phyloP scores from a whole-genome alignment of 768 basidiomycete species.

The Fibroporia radiculosa region DNA sequence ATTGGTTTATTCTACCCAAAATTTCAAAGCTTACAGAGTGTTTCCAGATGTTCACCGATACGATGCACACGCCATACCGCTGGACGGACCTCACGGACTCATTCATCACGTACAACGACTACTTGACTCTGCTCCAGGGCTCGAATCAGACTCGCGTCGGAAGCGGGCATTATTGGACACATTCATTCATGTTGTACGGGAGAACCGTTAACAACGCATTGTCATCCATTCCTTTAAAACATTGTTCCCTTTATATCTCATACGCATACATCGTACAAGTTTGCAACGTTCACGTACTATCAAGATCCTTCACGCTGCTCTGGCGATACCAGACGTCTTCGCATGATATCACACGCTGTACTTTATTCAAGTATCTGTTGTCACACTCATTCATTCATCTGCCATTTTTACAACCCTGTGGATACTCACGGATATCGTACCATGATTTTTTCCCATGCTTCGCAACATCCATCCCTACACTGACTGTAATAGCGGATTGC shows the following conservation, averaged over 20 bases:
- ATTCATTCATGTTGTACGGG: constrained; percentile 50
- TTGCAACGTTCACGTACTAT: neutral
- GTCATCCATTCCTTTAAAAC: neutral
- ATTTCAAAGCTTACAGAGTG: constrained; percentile 2
- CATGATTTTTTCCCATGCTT: no score
- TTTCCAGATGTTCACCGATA: constrained; percentile 62
- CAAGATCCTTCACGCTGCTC: neutral
- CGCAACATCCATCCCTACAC: neutral
- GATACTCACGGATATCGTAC: no score
- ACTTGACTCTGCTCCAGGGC: constrained; percentile 37
- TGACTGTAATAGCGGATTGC: neutral
- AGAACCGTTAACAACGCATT: constrained; percentile 18
- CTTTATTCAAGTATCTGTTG: no score
- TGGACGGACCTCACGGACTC: constrained; percentile 68
- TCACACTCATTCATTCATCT: no score
- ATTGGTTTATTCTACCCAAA: neutral
- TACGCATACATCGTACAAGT: no score
- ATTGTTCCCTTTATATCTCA: constrained; percentile 3
- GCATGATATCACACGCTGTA: neutral
- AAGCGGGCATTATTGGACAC: constrained; percentile 44
- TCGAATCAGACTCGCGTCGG: constrained; percentile 40
- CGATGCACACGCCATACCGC: constrained; percentile 66
- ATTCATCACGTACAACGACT: constrained; percentile 56
- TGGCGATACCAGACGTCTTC: no score
- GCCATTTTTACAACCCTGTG: no score